These are phyloP conservation scores for Sclerotinia sclerotiorum DNA, from an alignment of 2,329 filamentous ascomycete genomes.

Conservation along the genomic window DNA sequence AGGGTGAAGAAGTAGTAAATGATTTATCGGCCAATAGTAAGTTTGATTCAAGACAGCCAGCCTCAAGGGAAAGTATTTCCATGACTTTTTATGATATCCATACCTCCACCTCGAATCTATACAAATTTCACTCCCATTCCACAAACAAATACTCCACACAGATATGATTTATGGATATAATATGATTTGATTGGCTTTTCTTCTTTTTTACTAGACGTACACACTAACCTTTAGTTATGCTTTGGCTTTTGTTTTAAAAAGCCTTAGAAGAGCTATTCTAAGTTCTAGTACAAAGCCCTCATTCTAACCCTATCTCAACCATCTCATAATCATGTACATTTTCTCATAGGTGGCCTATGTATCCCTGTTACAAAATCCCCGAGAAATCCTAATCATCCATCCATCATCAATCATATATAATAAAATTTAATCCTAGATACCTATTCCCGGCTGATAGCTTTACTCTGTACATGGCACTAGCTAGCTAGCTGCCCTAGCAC, in stretches of 20 bases:
- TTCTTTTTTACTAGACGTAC: not conserved
- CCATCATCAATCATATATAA: not conserved
- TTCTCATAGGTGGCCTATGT: not conserved
- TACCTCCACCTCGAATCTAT: not conserved
- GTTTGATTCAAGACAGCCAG: not conserved
- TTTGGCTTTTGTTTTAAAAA: not conserved
- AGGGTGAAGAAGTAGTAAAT: not conserved
- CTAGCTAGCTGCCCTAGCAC: constrained; percentile 3
- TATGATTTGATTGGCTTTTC: not conserved
- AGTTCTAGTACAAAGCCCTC: not conserved
- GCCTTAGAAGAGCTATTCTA: not conserved
- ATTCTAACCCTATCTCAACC: not conserved
- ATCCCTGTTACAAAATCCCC: constrained; percentile 14
- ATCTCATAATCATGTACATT: not conserved
- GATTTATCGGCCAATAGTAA: not conserved
- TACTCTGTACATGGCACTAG: not conserved
- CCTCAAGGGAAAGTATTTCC: not conserved
- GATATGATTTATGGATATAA: not conserved
- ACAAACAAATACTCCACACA: not conserved
- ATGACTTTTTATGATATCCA: not conserved
- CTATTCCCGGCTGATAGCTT: not conserved
- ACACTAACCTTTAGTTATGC: not conserved
- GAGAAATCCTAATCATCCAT: not conserved
- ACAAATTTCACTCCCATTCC: not conserved
- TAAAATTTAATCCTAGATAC: not conserved